phyloP scores from a whole-genome alignment of 2,329 filamentous ascomycete species.

The Hypoxylon sp. region DNA sequence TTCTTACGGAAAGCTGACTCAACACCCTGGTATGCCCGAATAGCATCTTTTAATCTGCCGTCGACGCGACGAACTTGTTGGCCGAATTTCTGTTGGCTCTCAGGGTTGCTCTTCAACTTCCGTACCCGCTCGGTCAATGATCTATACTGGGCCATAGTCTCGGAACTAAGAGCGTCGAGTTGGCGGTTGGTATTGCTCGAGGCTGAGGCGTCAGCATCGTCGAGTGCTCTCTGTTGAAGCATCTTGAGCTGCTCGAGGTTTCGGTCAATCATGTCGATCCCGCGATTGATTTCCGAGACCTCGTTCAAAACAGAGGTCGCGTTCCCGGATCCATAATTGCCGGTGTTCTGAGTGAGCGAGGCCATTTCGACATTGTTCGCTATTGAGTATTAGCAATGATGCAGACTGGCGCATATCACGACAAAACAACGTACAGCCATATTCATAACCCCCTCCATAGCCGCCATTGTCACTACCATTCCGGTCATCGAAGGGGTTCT shows the following conservation, averaged over 20 bases:
- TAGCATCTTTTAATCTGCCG: slow-evolving; percentile 82
- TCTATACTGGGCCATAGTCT: slow-evolving; percentile 88
- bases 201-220: slow-evolving; percentile 79
- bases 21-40: slow-evolving; percentile 84
- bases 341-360: slow-evolving; percentile 69
- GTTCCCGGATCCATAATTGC: slow-evolving; percentile 66
- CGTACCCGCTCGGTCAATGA: slow-evolving; percentile 84
- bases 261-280: slow-evolving; percentile 80
- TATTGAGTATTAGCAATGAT: slow-evolving; percentile 46
- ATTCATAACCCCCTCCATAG: slow-evolving; percentile 56
- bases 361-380: slow-evolving; percentile 78
- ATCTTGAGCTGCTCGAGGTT: slow-evolving; percentile 80
- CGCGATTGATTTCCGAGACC: slow-evolving; percentile 83
- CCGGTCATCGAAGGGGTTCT: slow-evolving; percentile 73
- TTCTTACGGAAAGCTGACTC: slow-evolving; percentile 86
- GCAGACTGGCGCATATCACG: neutral
- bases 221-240: slow-evolving; percentile 79
- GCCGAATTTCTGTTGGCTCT: slow-evolving; percentile 80
- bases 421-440: slow-evolving; percentile 59
- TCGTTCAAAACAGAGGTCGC: slow-evolving; percentile 87
- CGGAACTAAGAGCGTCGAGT: slow-evolving; percentile 79
- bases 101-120: slow-evolving; percentile 84
- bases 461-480: slow-evolving; percentile 58
- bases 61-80: slow-evolving; percentile 87
- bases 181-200: slow-evolving; percentile 76